A percentile compares a stretch with the other conserved stretches of the same genome.
These are phyloP conservation scores for Penicillium taxi DNA, from an alignment of 495 filamentous ascomycete genomes.

Conservation along the genomic window DNA sequence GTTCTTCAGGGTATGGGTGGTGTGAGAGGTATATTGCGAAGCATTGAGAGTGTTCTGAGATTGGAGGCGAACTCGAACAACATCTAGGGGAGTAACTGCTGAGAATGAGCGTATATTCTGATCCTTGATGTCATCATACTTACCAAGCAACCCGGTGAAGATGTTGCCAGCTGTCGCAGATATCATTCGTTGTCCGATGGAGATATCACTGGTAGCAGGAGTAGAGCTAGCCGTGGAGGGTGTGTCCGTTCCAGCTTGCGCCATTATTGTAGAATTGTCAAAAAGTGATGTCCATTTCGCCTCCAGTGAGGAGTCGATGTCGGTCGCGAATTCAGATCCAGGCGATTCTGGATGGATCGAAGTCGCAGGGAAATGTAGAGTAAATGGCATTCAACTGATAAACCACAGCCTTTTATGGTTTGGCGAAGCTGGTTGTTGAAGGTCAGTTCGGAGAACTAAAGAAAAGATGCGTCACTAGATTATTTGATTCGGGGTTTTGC, in stretches of 20 bases:
- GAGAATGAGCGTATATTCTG: conserved; percentile 7
- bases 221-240: conserved; percentile 13
- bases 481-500: conserved; percentile 27
- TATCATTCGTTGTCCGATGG: conserved; percentile 81
- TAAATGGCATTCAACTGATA: conserved; percentile 15
- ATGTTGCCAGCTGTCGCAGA: conserved; percentile 87
- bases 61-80: conserved; percentile 90
- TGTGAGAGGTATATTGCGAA: conserved; percentile 39
- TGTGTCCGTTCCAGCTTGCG: conserved; percentile 25
- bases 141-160: conserved; percentile 83
- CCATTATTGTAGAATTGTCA: conserved; percentile 32
- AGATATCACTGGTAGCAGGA: conserved; percentile 49
- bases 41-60: conserved; percentile 55
- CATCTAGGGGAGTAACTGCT: conserved; percentile 88
- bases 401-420: background rate
- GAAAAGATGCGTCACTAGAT: conserved; percentile 16
- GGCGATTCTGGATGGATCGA: conserved; percentile 6
- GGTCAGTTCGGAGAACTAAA: background rate
- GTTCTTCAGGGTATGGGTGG: conserved; percentile 52
- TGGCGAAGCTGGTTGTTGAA: conserved; percentile 1
- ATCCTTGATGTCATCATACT: conserved; percentile 11
- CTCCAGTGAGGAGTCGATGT: conserved; percentile 13
- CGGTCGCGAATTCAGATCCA: conserved; percentile 8
- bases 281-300: conserved; percentile 31
- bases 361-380: conserved; percentile 8